Evolutionary conservation across 495 filamentous ascomycete genomes (phyloP).

Genomic region (Xylaria sp.): DNA sequence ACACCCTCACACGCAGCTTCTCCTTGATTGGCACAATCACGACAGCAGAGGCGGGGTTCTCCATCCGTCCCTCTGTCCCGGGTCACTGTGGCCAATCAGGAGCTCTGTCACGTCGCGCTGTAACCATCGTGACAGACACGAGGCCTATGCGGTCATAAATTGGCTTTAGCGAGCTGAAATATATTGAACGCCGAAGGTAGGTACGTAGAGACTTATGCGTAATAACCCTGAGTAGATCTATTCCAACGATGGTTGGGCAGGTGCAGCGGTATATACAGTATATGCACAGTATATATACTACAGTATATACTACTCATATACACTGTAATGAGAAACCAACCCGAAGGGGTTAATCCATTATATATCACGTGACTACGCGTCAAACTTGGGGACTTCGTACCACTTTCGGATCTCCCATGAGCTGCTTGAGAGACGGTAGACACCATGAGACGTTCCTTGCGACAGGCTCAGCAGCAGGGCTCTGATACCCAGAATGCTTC

Average conservation of each 20-base stretch:
- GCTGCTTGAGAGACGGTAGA: not conserved
- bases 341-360: not conserved
- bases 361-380: constrained; percentile 27
- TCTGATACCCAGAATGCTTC: not conserved
- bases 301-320: no score
- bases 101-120: not conserved
- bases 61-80: not conserved
- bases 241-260: no score
- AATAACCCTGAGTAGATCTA: no score
- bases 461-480: constrained; percentile 9
- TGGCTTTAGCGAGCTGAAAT: constrained; percentile 1
- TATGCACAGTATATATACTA: no score
- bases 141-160: not conserved
- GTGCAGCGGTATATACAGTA: no score
- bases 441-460: constrained; percentile 26
- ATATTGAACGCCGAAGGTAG: not conserved
- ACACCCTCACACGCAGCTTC: not conserved
- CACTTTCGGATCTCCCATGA: not conserved
- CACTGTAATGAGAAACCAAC: no score
- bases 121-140: constrained; percentile 1
- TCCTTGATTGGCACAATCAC: not conserved
- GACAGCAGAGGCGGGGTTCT: not conserved
- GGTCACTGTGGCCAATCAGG: not conserved
- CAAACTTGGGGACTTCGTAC: not conserved
- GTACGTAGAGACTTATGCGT: no score